phyloP scores from a whole-genome alignment of 1,284 basidiomycete species.

The Puccinia novopanici region DNA sequence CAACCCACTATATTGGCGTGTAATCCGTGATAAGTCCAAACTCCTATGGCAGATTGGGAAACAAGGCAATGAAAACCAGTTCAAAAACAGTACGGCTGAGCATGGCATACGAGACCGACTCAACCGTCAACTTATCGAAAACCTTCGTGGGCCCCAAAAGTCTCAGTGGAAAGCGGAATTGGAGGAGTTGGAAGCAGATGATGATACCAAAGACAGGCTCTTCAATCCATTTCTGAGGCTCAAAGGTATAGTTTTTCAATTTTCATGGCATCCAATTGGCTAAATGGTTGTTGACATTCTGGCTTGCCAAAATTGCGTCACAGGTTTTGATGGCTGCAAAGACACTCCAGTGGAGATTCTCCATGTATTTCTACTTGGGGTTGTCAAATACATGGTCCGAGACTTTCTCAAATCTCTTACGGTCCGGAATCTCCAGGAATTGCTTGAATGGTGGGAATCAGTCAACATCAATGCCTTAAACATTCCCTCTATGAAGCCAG shows the following conservation, averaged over 20 bases:
- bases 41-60: neutral
- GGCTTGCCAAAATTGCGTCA: neutral
- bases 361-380: no score
- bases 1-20: neutral
- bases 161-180: neutral
- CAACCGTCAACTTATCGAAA: neutral
- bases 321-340: no score
- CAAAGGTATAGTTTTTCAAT: neutral
- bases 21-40: neutral
- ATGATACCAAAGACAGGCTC: neutral
- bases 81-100: neutral
- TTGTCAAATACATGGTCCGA: no score
- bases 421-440: no score
- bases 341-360: no score
- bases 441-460: neutral
- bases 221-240: conserved; percentile 8
- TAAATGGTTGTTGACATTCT: neutral
- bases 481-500: neutral
- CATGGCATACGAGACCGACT: neutral
- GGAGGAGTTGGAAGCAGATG: neutral
- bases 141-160: neutral
- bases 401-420: no score
- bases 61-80: neutral
- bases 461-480: neutral
- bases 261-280: no score